These are phyloP conservation scores for Annulohypoxylon stygium DNA, from an alignment of 495 filamentous ascomycete genomes.

Conservation along the genomic window DNA sequence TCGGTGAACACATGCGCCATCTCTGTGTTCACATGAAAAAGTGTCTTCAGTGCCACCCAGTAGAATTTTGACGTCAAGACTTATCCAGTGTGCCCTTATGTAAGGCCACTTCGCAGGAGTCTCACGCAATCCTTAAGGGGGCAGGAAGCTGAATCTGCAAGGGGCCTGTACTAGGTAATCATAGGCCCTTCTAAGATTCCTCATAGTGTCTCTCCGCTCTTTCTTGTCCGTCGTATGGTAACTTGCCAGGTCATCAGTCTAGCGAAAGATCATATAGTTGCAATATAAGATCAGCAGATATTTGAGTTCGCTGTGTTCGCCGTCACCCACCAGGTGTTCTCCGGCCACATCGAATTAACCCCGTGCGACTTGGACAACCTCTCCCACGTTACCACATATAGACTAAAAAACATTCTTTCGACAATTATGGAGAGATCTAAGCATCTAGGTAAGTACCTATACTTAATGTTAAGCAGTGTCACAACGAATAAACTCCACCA, in stretches of 20 bases:
- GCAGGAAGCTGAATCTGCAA: not conserved
- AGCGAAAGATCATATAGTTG: not conserved
- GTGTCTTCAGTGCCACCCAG: not conserved
- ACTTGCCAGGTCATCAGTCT: not conserved
- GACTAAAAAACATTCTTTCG: not conserved
- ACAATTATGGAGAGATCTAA: not conserved
- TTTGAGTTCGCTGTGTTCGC: not conserved
- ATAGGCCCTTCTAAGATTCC: slow-evolving; percentile 6
- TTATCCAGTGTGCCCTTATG: not conserved
- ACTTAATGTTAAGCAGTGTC: slow-evolving; percentile 2
- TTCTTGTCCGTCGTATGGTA: slow-evolving; percentile 13
- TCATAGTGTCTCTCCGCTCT: slow-evolving; percentile 32
- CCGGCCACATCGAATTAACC: not conserved
- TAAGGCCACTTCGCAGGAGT: slow-evolving; percentile 8
- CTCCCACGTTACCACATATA: slow-evolving; percentile 1
- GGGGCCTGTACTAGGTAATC: slow-evolving; percentile 13
- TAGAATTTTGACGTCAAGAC: slow-evolving; percentile 16
- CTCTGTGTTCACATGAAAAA: not conserved
- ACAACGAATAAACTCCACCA: slow-evolving; percentile 28
- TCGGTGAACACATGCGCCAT: slow-evolving; percentile 31
- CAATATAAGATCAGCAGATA: not conserved
- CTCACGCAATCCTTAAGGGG: slow-evolving; percentile 10
- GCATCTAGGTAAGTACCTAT: not conserved
- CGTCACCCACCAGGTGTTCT: not conserved
- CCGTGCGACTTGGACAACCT: not conserved